phyloP scores from a whole-genome alignment of 208 protist genomes.

The Leishmania amazonensis region DNA sequence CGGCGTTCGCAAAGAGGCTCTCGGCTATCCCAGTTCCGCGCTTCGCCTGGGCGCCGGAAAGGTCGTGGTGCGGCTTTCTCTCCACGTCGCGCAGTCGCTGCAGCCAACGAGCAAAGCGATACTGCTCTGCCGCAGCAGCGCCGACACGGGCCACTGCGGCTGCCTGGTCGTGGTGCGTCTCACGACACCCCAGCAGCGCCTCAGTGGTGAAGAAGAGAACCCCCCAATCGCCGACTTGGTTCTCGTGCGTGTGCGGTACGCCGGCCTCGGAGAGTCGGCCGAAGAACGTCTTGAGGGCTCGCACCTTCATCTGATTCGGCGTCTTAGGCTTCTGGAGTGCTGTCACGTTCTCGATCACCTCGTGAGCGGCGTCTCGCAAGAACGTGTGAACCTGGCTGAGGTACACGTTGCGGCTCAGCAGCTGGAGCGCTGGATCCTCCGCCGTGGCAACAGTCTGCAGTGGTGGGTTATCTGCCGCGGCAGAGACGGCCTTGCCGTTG shows the following conservation, averaged over 20 bases:
- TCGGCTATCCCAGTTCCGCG: conserved; percentile 72
- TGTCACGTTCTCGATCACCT: conserved; percentile 78
- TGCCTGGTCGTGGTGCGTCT: conserved; percentile 36
- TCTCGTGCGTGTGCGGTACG: conserved; percentile 77
- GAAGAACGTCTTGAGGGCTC: conserved; percentile 89
- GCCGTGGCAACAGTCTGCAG: background rate
- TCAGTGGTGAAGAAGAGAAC: conserved; percentile 69
- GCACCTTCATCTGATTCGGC: conserved; percentile 80
- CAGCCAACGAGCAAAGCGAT: conserved; percentile 80
- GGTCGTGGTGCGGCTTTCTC: conserved; percentile 79
- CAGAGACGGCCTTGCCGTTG: conserved; percentile 25
- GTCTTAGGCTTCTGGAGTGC: conserved; percentile 82
- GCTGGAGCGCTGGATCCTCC: background rate
- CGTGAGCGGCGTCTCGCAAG: conserved; percentile 42
- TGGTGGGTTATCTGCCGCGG: background rate
- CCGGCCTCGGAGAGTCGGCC: conserved; percentile 70
- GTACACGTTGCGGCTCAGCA: conserved; percentile 11
- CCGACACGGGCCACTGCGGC: conserved; percentile 21
- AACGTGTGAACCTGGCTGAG: conserved; percentile 50
- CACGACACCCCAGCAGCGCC: conserved; percentile 57
- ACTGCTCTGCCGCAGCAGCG: conserved; percentile 56
- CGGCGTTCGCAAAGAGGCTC: conserved; percentile 64
- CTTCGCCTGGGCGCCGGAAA: conserved; percentile 83
- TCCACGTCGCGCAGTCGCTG: conserved; percentile 86
- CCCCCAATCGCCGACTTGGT: conserved; percentile 65